These are phyloP conservation scores for Zarea fungicola DNA, from an alignment of 2,329 filamentous ascomycete species.

Conservation along the genomic window DNA sequence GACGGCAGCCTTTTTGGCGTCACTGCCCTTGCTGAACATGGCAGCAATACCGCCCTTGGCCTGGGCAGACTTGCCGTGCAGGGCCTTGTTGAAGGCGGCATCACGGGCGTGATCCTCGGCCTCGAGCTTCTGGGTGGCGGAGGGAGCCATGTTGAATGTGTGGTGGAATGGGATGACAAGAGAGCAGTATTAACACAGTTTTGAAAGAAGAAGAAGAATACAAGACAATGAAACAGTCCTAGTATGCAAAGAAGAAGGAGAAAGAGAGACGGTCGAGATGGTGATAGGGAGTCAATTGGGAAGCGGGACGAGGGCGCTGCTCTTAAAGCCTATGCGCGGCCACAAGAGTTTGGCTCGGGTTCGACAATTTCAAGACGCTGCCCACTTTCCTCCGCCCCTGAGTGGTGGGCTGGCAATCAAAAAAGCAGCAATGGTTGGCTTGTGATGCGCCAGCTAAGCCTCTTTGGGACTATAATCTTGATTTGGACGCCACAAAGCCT, in stretches of 20 bases:
- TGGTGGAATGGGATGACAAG: conserved; percentile 11
- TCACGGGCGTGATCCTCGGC: conserved; percentile 77
- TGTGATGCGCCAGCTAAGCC: conserved; percentile 3
- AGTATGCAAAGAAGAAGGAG: background rate
- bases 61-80: conserved; percentile 70
- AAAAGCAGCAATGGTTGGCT: conserved; percentile 3
- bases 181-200: background rate
- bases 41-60: conserved; percentile 70
- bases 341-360: background rate
- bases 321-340: conserved; percentile 9
- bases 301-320: conserved; percentile 7
- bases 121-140: conserved; percentile 55
- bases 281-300: conserved; percentile 6
- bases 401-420: conserved; percentile 13
- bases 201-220: background rate
- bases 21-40: conserved; percentile 74
- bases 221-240: background rate
- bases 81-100: conserved; percentile 83
- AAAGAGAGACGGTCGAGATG: background rate
- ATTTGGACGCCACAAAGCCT: background rate
- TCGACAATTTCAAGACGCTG: conserved; percentile 10
- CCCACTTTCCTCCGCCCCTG: conserved; percentile 11
- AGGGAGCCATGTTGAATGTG: conserved; percentile 39
- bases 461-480: background rate
- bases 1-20: conserved; percentile 73